These are phyloP conservation scores for Lasiosphaeris hirsuta DNA, from an alignment of 495 filamentous ascomycete genomes.

Conservation along the genomic window DNA sequence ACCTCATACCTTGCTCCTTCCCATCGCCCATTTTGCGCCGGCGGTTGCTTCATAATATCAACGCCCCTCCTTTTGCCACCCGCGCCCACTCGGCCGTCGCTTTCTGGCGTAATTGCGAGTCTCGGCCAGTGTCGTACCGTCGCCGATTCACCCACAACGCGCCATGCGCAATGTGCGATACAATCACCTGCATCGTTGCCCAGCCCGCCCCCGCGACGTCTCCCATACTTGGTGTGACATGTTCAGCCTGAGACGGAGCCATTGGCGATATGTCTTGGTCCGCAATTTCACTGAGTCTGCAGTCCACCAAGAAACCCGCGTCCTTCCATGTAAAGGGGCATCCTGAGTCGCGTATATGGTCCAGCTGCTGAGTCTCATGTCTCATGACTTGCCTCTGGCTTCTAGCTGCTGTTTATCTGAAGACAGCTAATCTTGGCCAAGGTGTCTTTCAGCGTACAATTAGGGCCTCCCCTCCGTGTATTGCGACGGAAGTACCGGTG, in stretches of 20 bases:
- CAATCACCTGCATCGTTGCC: neutral
- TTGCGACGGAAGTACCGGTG: neutral
- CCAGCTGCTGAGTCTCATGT: neutral
- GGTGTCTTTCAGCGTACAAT: neutral
- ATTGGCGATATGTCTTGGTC: slow-evolving; percentile 14
- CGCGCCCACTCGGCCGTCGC: neutral
- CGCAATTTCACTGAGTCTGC: slow-evolving; percentile 8
- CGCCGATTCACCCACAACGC: neutral
- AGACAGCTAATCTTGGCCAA: slow-evolving; percentile 3
- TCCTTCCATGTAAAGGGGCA: neutral
- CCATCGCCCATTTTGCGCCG: too few relatives aligned
- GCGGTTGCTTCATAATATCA: neutral
- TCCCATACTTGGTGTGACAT: neutral
- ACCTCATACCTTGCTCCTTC: too few relatives aligned
- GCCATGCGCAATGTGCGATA: neutral
- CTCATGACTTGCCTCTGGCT: slow-evolving; percentile 5
- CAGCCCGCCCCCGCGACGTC: neutral
- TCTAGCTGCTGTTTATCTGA: slow-evolving; percentile 10
- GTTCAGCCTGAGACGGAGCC: neutral
- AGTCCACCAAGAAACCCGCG: neutral
- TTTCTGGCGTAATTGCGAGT: slow-evolving; percentile 1
- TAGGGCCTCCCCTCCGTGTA: neutral
- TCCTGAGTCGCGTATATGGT: neutral
- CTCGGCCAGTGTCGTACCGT: neutral
- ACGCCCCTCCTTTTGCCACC: neutral